Conservation (phyloP, 805 yeast genomes). For the Nakazawaea ishiwadae region DNA sequence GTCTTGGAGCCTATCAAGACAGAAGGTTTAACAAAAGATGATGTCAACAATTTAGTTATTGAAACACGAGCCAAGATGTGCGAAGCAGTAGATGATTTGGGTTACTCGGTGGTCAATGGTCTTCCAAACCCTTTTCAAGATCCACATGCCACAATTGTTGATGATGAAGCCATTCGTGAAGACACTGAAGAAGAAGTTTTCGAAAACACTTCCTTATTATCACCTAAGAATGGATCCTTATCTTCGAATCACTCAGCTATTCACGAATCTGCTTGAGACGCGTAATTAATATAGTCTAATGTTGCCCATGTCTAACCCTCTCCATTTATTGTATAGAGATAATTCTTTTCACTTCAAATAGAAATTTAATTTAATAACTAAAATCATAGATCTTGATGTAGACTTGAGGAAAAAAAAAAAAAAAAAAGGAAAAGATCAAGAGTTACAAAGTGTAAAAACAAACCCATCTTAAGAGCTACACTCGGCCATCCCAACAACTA, state of each 20-base stretch:
- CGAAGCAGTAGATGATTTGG: slow-evolving; percentile 32
- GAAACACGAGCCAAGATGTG: slow-evolving; percentile 58
- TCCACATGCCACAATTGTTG: neutral
- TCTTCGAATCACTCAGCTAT: slow-evolving; percentile 3
- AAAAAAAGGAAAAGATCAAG: no score
- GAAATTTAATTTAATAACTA: no score
- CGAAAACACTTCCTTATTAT: slow-evolving; percentile 10
- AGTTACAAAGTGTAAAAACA: no score
- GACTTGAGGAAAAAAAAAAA: no score
- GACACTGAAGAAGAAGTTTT: slow-evolving; percentile 4
- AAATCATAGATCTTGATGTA: no score
- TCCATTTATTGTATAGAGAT: no score
- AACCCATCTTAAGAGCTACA: no score
- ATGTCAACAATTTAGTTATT: slow-evolving; percentile 57
- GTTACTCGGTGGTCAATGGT: slow-evolving; percentile 33
- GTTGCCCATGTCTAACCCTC: no score
- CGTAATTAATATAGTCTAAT: no score
- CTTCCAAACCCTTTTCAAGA: slow-evolving; percentile 7
- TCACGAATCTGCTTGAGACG: neutral
- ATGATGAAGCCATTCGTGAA: neutral
- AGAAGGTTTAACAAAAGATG: slow-evolving; percentile 61
- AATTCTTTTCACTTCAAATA: no score
- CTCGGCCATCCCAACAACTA: no score
- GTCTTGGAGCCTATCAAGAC: slow-evolving; percentile 83
- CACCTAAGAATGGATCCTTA: slow-evolving; percentile 3